These are phyloP conservation scores for Boletus calvinii DNA, from an alignment of 1,284 basidiomycete genomes.

Conservation along the genomic window DNA sequence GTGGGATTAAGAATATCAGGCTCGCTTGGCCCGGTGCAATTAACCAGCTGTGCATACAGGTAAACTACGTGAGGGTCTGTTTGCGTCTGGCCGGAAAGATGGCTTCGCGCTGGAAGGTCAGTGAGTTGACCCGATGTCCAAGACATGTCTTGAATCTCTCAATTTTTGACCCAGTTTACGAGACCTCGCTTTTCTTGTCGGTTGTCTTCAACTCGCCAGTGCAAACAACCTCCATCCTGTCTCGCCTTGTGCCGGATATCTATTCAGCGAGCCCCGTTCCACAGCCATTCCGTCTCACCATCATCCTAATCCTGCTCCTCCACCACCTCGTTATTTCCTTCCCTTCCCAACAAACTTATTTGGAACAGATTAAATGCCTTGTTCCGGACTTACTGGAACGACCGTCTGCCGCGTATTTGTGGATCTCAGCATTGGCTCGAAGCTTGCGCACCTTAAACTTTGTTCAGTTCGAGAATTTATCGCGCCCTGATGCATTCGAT, in stretches of 20 bases:
- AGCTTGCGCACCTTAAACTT: constrained; percentile 54
- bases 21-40: neutral
- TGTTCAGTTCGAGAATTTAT: constrained; percentile 46
- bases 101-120: constrained; percentile 62
- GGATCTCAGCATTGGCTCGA: constrained; percentile 49
- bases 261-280: constrained; percentile 34
- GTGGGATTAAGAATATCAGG: constrained; percentile 24
- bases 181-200: constrained; percentile 66
- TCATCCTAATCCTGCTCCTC: constrained; percentile 49
- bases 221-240: constrained; percentile 56
- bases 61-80: constrained; percentile 68
- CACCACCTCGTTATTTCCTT: constrained; percentile 54
- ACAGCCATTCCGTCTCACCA: constrained; percentile 30
- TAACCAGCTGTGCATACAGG: constrained; percentile 40
- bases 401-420: constrained; percentile 38
- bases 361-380: constrained; percentile 45
- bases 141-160: neutral
- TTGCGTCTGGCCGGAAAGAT: constrained; percentile 56
- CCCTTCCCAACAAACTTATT: constrained; percentile 58
- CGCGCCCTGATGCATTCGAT: constrained; percentile 33
- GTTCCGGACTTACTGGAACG: constrained; percentile 39
- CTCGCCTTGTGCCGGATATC: constrained; percentile 52
- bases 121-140: constrained; percentile 10
- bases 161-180: constrained; percentile 49
- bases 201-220: constrained; percentile 55